These are phyloP conservation scores for Teratosphaeria zuluensis DNA, from an alignment of 2,329 filamentous ascomycete species.

Conservation along the genomic window DNA sequence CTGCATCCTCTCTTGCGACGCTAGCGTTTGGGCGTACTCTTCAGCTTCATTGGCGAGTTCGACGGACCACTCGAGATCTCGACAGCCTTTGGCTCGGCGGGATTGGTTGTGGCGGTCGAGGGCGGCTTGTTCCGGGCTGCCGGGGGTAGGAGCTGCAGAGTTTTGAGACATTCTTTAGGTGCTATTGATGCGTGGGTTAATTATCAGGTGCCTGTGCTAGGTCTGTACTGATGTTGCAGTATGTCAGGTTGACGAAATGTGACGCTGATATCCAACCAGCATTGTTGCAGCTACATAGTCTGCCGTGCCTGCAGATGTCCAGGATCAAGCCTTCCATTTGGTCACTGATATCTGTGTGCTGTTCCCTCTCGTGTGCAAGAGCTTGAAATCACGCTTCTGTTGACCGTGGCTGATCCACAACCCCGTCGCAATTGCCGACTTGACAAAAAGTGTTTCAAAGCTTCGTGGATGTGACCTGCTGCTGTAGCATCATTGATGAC, in stretches of 20 bases:
- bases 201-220: background rate
- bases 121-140: background rate
- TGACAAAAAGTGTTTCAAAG: too few species aligned
- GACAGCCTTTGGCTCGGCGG: constrained; percentile 1
- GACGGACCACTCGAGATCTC: constrained; percentile 5
- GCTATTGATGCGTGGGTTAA: background rate
- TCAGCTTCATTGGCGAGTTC: constrained; percentile 8
- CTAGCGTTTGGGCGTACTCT: constrained; percentile 6
- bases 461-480: too few species aligned
- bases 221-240: background rate
- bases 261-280: background rate
- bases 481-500: too few species aligned
- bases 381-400: too few species aligned
- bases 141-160: background rate
- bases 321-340: background rate
- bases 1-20: constrained; percentile 3
- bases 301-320: background rate
- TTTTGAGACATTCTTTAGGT: background rate
- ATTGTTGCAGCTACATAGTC: background rate
- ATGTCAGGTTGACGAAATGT: background rate
- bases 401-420: too few species aligned
- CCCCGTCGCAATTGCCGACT: too few species aligned
- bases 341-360: background rate
- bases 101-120: constrained; percentile 6
- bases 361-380: too few species aligned